Conservation (phyloP, 768 basidiomycete species). For the Lactifluus subvellereus region DNA sequence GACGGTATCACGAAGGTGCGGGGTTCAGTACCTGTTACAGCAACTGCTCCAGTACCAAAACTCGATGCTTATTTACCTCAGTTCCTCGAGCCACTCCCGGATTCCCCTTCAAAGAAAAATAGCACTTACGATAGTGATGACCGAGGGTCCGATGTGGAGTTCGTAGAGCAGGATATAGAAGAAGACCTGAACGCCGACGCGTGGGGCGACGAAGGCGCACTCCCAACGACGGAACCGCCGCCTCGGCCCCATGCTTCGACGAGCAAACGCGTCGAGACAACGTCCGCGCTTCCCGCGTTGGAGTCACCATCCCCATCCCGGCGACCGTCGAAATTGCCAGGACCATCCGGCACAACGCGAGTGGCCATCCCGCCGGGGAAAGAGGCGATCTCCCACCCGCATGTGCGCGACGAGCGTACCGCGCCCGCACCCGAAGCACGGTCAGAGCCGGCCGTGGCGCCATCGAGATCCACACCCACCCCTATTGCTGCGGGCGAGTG, state of each 20-base stretch:
- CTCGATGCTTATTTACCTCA: conserved; percentile 26
- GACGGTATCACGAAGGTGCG: conserved; percentile 62
- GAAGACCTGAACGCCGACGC: conserved; percentile 1
- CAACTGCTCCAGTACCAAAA: background rate
- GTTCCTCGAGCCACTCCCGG: conserved; percentile 50
- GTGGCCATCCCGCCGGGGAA: background rate
- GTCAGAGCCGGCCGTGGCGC: conserved; percentile 1
- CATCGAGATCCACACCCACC: background rate
- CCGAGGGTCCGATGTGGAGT: conserved; percentile 41
- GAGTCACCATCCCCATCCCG: background rate
- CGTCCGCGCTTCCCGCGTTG: conserved; percentile 9
- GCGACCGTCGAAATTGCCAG: background rate
- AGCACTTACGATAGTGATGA: conserved; percentile 29
- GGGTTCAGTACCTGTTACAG: background rate
- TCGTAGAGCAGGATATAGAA: conserved; percentile 41
- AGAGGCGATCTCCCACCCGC: background rate
- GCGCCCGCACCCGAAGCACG: background rate
- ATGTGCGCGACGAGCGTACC: background rate
- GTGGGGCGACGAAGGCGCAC: conserved; percentile 1
- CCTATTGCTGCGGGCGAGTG: conserved; percentile 40
- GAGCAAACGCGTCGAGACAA: background rate
- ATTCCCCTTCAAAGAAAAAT: conserved; percentile 37
- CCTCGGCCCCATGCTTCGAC: background rate
- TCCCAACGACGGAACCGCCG: background rate
- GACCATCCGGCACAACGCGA: too few relatives aligned